Evolutionary conservation across 2,329 filamentous ascomycete genomes (phyloP).

Genomic region (Thermochaetoides dissita): DNA sequence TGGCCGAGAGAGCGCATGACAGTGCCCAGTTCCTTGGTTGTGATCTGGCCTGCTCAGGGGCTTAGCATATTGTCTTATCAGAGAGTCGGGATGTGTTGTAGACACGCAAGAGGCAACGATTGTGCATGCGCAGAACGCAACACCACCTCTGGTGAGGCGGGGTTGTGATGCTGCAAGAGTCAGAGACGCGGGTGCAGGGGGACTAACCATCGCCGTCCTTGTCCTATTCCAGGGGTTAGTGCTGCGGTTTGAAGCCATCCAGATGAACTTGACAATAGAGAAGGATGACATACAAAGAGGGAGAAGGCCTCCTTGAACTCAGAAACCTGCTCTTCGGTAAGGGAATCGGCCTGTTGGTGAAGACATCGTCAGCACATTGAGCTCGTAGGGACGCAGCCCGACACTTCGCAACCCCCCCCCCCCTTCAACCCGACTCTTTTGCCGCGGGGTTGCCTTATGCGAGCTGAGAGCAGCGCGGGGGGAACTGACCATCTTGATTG

Average conservation of each 20-base stretch:
- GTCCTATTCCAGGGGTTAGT: conserved; percentile 42
- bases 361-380: conserved; percentile 12
- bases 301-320: conserved; percentile 99
- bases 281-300: conserved; percentile 69
- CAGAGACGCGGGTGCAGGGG: neutral
- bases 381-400: conserved; percentile 3
- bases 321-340: conserved; percentile 99
- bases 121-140: neutral
- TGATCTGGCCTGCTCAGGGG: conserved; percentile 61
- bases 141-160: neutral
- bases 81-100: neutral
- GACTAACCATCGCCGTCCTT: conserved; percentile 83
- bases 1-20: conserved; percentile 84
- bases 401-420: conserved; percentile 1
- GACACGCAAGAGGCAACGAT: conserved; percentile 2
- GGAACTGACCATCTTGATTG: conserved; percentile 13
- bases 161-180: conserved; percentile 1
- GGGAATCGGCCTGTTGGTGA: conserved; percentile 67
- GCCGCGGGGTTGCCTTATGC: conserved; percentile 10
- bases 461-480: neutral
- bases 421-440: conserved; percentile 5
- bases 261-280: neutral
- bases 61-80: conserved; percentile 15
- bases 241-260: conserved; percentile 6
- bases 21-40: conserved; percentile 77